These are phyloP conservation scores for Sugiyamaella chiloensis DNA, from an alignment of 805 yeast genomes.

Conservation along the genomic window DNA sequence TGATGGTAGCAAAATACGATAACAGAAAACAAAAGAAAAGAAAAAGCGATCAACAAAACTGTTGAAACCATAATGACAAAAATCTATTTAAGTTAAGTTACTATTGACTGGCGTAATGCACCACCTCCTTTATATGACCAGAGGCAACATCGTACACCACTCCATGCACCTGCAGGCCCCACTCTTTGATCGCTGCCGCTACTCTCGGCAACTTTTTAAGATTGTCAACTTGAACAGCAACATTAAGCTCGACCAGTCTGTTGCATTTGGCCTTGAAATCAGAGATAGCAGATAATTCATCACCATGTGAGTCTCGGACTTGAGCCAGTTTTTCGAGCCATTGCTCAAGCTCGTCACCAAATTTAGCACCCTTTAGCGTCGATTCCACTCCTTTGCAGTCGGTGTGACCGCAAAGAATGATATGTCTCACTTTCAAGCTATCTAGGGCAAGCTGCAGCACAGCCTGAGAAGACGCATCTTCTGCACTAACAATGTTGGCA, in stretches of 20 bases:
- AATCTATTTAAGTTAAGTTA: too few relatives aligned
- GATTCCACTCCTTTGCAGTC: constrained; percentile 95
- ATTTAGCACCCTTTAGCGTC: constrained; percentile 57
- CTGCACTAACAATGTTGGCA: constrained; percentile 67
- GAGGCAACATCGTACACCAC: constrained; percentile 77
- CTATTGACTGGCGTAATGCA: too few relatives aligned
- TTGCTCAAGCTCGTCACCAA: constrained; percentile 67
- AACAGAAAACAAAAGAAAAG: too few relatives aligned
- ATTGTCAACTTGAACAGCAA: constrained; percentile 65
- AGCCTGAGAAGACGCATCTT: constrained; percentile 71
- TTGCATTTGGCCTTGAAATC: constrained; percentile 55
- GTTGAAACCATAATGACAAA: too few relatives aligned
- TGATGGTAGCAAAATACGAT: too few relatives aligned
- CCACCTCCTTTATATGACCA: constrained; percentile 55
- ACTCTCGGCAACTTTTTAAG: constrained; percentile 63
- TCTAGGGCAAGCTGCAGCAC: constrained; percentile 87
- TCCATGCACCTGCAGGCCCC: constrained; percentile 76
- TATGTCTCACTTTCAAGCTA: constrained; percentile 72
- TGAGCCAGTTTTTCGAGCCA: constrained; percentile 69
- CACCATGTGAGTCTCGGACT: constrained; percentile 58
- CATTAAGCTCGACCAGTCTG: constrained; percentile 71
- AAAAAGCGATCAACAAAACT: too few relatives aligned
- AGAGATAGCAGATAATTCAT: constrained; percentile 46
- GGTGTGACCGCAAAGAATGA: constrained; percentile 89
- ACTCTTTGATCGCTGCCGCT: constrained; percentile 55